phyloP scores from a whole-genome alignment of 2,329 filamentous ascomycete genomes.

The Cryphonectria parasitica region DNA sequence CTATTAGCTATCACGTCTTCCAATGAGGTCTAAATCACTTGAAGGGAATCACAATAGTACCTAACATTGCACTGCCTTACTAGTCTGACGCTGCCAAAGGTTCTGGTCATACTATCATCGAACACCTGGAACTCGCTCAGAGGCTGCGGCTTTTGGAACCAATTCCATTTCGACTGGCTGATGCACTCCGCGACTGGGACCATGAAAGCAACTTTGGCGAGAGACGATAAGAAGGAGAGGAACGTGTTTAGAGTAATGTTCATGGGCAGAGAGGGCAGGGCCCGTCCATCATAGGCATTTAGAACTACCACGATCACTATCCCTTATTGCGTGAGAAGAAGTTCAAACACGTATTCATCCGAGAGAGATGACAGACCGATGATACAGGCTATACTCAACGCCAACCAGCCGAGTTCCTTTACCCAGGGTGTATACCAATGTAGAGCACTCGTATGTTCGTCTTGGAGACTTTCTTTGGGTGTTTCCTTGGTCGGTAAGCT shows the following conservation, averaged over 20 bases:
- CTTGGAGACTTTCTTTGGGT: too few relatives aligned
- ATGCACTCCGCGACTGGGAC: conserved; percentile 35
- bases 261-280: conserved; percentile 32
- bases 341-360: too few relatives aligned
- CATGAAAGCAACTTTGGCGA: conserved; percentile 33
- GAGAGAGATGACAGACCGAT: too few relatives aligned
- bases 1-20: not conserved
- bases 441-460: too few relatives aligned
- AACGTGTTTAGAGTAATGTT: conserved; percentile 38
- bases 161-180: conserved; percentile 36
- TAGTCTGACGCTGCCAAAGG: not conserved
- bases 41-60: not conserved
- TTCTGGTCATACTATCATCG: conserved; percentile 21
- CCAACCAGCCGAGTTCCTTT: too few relatives aligned
- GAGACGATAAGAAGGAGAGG: conserved; percentile 35
- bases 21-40: too few relatives aligned
- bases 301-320: not conserved
- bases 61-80: not conserved
- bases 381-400: too few relatives aligned
- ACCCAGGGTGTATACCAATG: too few relatives aligned
- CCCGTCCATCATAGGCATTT: conserved; percentile 29
- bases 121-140: conserved; percentile 34
- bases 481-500: too few relatives aligned
- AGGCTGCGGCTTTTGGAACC: conserved; percentile 29
- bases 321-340: too few relatives aligned